Conservation (phyloP, 768 basidiomycete species). For the Psilocybe cubensis region DNA sequence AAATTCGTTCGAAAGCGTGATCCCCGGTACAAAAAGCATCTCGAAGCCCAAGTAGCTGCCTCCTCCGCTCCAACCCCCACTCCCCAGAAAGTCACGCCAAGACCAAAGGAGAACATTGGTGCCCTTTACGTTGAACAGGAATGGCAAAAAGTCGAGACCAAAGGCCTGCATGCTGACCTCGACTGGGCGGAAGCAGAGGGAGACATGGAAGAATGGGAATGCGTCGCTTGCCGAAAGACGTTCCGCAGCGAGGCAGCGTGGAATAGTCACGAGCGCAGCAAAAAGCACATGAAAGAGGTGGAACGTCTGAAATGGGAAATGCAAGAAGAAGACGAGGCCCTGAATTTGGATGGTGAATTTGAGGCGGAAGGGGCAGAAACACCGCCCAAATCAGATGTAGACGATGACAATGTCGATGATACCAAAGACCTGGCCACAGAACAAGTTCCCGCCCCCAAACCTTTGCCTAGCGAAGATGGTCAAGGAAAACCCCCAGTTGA, state of each 20-base stretch:
- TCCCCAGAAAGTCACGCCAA: conserved; percentile 30
- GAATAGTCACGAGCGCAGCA: conserved; percentile 95
- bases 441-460: neutral
- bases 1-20: conserved; percentile 86
- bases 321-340: conserved; percentile 68
- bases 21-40: conserved; percentile 77
- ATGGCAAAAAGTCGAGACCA: conserved; percentile 75
- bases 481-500: neutral
- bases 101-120: conserved; percentile 31
- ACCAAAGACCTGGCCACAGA: neutral
- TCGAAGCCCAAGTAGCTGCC: conserved; percentile 49
- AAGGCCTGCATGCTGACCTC: conserved; percentile 56
- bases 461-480: neutral
- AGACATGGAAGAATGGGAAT: conserved; percentile 87
- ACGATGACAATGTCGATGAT: neutral
- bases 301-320: conserved; percentile 79
- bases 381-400: neutral
- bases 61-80: conserved; percentile 31
- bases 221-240: conserved; percentile 89
- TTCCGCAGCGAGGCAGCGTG: conserved; percentile 94
- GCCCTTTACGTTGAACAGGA: conserved; percentile 78
- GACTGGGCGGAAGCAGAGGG: conserved; percentile 79
- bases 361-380: conserved; percentile 1
- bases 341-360: conserved; percentile 50
- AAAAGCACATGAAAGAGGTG: conserved; percentile 90